Conservation (phyloP, 805 yeast genomes). For the Starmerella etchellsii region DNA sequence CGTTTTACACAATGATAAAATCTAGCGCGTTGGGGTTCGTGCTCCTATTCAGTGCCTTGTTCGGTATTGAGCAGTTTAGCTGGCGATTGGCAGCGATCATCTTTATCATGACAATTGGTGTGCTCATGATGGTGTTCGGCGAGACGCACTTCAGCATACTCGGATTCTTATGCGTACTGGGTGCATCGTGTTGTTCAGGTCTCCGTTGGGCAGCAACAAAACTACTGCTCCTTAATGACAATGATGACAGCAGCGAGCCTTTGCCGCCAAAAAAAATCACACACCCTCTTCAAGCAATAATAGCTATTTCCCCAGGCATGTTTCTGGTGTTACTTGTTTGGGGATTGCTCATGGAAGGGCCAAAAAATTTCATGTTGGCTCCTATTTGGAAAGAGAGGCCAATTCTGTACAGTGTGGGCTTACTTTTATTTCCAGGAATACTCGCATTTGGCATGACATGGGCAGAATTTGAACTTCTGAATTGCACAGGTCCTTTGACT, state of each 20-base stretch:
- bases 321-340: slow-evolving; percentile 44
- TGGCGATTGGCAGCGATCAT: slow-evolving; percentile 60
- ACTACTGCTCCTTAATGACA: slow-evolving; percentile 49
- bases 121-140: slow-evolving; percentile 65
- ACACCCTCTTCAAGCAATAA: slow-evolving; percentile 71
- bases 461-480: slow-evolving; percentile 64
- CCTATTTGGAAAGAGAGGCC: slow-evolving; percentile 58
- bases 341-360: slow-evolving; percentile 62
- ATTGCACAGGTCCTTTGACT: slow-evolving; percentile 73
- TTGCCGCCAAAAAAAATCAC: not conserved
- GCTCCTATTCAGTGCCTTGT: slow-evolving; percentile 69
- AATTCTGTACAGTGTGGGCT: slow-evolving; percentile 29
- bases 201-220: slow-evolving; percentile 94
- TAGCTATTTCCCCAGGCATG: slow-evolving; percentile 79
- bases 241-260: slow-evolving; percentile 25
- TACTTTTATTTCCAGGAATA: slow-evolving; percentile 68
- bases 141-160: slow-evolving; percentile 29
- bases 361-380: slow-evolving; percentile 37
- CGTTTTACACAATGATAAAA: slow-evolving; percentile 86
- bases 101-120: slow-evolving; percentile 67
- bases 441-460: slow-evolving; percentile 83
- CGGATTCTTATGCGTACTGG: slow-evolving; percentile 64
- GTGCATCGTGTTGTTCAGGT: slow-evolving; percentile 74
- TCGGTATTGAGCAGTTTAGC: slow-evolving; percentile 63
- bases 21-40: slow-evolving; percentile 83